Base-by-base conservation (phyloP, 768 basidiomycete species). In the Hysterangium stoloniferum region DNA sequence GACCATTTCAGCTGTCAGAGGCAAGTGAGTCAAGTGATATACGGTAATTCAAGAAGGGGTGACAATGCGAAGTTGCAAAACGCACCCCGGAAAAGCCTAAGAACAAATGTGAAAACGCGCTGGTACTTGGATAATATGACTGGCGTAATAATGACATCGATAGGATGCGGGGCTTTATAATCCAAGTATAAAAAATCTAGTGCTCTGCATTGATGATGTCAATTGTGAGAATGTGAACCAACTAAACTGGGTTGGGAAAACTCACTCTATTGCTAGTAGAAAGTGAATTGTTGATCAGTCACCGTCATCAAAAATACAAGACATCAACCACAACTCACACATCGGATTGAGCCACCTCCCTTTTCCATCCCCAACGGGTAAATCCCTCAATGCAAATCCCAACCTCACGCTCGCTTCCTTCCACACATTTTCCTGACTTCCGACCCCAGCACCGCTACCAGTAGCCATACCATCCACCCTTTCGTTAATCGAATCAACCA, bases 151-250 rank as follows among this genome's bases (percentile, higher is more conserved):
- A 95, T 61, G 9, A 82, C 73, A 40, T 81, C 78, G 33, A 95
- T 68, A 0, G 89, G 78, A n/a, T 73, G 72, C 1, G 90, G 88
- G n/a, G 88, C 83, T 58, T 85, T 85, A 64, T 95, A 95, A 56
- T 91, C 81, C 70, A 95, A 81, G 60, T 88, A 89, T 12, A 95
- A 67, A 61, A 94, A 95, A 62, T 94, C 92, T 36, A 95, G 63
- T 6, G 92, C 90, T 62, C 87, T 89, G 56, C 4, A n/a, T n/a
- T n/a, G n/a, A 38, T 27, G 43, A 15, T 31, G 2, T 45, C 8
- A 15, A 5, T 17, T 25, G 9, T n/a, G n/a, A n/a, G n/a, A n/a
- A n/a, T n/a, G n/a, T 32, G 29, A 31, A 42, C 19, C 3, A 37
- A 25, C 24, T 19, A 42, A 36, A 47, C 22, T 38, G 35, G 35